Evolutionary conservation across 306 rosid species (phyloP).

Genomic region (Ceratonia siliqua): DNA sequence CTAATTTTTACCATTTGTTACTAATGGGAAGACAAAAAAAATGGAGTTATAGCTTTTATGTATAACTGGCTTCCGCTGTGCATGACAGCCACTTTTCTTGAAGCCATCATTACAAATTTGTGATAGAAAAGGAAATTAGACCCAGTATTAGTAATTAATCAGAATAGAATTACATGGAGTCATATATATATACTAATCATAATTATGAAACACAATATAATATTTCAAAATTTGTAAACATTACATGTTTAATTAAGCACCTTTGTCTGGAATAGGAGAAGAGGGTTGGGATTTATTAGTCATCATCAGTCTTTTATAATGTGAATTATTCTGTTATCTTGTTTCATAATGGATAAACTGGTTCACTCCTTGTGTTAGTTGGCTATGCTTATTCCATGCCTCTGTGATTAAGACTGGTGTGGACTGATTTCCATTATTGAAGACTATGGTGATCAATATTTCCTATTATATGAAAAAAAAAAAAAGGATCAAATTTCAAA

Average conservation of each 20-base stretch:
- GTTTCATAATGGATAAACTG: conserved; percentile 25
- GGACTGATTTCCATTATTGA: conserved; percentile 3
- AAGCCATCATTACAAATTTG: neutral
- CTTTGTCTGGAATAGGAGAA: conserved; percentile 21
- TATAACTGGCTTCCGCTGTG: no score
- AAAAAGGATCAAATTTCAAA: conserved; percentile 25
- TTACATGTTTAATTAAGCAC: no score
- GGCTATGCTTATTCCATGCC: conserved; percentile 28
- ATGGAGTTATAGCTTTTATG: no score
- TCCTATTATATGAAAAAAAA: conserved; percentile 33
- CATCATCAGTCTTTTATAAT: neutral
- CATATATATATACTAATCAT: no score
- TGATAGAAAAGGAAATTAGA: neutral
- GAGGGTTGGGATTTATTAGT: neutral
- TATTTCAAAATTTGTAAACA: no score
- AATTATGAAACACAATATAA: no score
- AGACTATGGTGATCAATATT: conserved; percentile 2
- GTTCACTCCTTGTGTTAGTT: conserved; percentile 22
- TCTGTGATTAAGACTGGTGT: conserved; percentile 32
- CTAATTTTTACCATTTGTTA: neutral
- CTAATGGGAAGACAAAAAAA: conserved; percentile 6
- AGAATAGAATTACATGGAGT: no score
- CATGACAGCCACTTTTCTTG: neutral
- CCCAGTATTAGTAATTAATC: no score
- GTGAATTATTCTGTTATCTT: conserved; percentile 34